Conservation (phyloP, 1,284 basidiomycete genomes). For the Tilletiaria anomala region DNA sequence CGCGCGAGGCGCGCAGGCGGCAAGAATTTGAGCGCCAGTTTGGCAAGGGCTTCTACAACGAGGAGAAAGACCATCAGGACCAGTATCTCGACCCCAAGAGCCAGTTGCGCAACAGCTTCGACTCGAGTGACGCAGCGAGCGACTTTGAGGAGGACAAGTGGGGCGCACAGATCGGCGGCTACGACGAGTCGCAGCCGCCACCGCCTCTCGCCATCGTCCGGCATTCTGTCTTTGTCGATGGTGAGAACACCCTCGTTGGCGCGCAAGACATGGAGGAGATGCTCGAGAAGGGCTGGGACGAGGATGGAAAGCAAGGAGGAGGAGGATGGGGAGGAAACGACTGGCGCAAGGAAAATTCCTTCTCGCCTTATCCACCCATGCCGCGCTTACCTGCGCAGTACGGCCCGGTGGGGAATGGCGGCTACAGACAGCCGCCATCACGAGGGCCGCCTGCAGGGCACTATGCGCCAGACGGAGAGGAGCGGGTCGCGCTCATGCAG, state of each 20-base stretch:
- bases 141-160: conserved; percentile 72
- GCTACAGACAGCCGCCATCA: too few species aligned
- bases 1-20: conserved; percentile 66
- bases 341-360: not conserved
- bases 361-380: not conserved
- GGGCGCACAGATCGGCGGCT: conserved; percentile 48
- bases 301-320: conserved; percentile 7
- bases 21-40: conserved; percentile 31
- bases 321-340: not conserved
- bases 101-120: not conserved
- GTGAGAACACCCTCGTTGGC: conserved; percentile 20
- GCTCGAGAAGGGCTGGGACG: conserved; percentile 28
- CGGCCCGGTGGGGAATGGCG: too few species aligned
- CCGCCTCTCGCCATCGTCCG: conserved; percentile 21
- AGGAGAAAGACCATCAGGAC: too few species aligned
- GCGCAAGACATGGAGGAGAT: conserved; percentile 29
- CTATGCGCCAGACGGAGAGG: too few species aligned
- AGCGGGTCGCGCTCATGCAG: too few species aligned
- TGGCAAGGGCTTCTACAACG: conserved; percentile 54
- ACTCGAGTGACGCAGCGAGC: conserved; percentile 29
- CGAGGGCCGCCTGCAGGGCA: too few species aligned
- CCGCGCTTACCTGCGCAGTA: not conserved
- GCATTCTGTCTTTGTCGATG: conserved; percentile 23
- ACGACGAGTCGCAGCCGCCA: conserved; percentile 27
- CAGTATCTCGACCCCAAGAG: not conserved